Conservation (phyloP, 2,329 filamentous ascomycete genomes). For the Aspergillus latus region DNA sequence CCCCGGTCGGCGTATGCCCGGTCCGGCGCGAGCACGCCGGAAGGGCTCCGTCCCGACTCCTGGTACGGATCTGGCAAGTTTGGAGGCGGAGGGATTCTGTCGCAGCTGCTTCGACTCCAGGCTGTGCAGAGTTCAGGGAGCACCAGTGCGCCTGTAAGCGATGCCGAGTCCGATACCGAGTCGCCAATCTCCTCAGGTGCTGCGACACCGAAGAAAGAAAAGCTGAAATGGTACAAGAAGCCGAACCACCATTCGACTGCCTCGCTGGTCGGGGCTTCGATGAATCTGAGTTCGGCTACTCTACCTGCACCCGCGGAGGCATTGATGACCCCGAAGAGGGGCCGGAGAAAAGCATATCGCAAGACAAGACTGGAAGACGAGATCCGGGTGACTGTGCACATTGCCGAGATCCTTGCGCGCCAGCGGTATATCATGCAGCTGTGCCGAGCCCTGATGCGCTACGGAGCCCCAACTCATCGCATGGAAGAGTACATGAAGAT, state of each 20-base stretch:
- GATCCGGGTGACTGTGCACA: constrained; percentile 61
- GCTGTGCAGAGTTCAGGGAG: constrained; percentile 47
- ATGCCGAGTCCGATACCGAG: constrained; percentile 32
- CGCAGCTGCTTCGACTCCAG: constrained; percentile 70
- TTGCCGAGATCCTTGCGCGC: constrained; percentile 71
- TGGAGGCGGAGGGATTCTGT: constrained; percentile 61
- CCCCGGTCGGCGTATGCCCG: constrained; percentile 34
- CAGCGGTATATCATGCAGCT: constrained; percentile 84
- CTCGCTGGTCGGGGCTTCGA: constrained; percentile 41
- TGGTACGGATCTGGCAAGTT: constrained; percentile 27
- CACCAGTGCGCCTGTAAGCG: constrained; percentile 24
- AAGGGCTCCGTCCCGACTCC: constrained; percentile 25
- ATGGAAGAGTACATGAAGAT: constrained; percentile 90
- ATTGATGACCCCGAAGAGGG: constrained; percentile 24
- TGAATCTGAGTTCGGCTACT: constrained; percentile 36
- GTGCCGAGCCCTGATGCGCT: constrained; percentile 85
- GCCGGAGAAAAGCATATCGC: constrained; percentile 19
- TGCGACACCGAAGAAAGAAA: constrained; percentile 38
- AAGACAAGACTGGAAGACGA: constrained; percentile 48
- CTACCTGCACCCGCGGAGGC: constrained; percentile 30
- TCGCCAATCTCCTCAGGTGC: constrained; percentile 31
- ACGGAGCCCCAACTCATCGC: constrained; percentile 87
- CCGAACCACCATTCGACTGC: constrained; percentile 36
- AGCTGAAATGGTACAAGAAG: constrained; percentile 47
- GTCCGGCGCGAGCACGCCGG: constrained; percentile 35